Evolutionary conservation across 2,329 filamentous ascomycete genomes (phyloP), one percentile per base, ranked within the genome.

Genomic region (Coleophoma crateriformis): DNA sequence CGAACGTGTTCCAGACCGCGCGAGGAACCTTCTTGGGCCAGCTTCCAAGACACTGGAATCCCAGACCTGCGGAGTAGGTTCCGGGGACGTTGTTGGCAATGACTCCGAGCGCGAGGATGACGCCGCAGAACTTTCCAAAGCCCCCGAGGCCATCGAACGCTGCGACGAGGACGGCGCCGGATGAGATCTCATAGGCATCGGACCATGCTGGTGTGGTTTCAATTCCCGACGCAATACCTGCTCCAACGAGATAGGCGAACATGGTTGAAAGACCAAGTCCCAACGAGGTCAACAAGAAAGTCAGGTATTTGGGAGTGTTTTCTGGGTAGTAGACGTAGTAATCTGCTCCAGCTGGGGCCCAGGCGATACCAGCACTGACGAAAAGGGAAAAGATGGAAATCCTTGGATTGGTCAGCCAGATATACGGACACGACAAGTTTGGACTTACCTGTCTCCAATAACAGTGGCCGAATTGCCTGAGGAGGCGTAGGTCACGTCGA

Each of bases 351-450:
- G 75, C 73, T 3, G 79, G 77, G 1, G 76, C 70, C 63, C 84
- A 87, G 2, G 81, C 82, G 50, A 85, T 76, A 7, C 79, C 77
- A 2, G 77, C 76, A 15, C 82, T 81, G 8, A 85, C 70, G 54
- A 79, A 85, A 41, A 88, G 69, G 19, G 79, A 83, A 64, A 88
- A 84, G 65, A 87, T 88, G 10, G 81, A 84, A 17, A 88, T 68
- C 6, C 27, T 27, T 27, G 27, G 8, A 27, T 10, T 7, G 27
- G 27, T 27, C 27, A 27, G 27, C 27, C 27, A 27, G 27, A 27
- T 7, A 27, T 10, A 27, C 8, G 6, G 6, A 27, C 8, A 27
- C 8, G 27, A 27, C 2, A 10, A 27, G 8, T 27, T 27, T 3
- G 27, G 6, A 10, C 27, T 27, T 27, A 27, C 3, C 77, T 68